Evolutionary conservation across 176 grass and related monocot species (phyloP).

Genomic region (Triticum turgidum): DNA sequence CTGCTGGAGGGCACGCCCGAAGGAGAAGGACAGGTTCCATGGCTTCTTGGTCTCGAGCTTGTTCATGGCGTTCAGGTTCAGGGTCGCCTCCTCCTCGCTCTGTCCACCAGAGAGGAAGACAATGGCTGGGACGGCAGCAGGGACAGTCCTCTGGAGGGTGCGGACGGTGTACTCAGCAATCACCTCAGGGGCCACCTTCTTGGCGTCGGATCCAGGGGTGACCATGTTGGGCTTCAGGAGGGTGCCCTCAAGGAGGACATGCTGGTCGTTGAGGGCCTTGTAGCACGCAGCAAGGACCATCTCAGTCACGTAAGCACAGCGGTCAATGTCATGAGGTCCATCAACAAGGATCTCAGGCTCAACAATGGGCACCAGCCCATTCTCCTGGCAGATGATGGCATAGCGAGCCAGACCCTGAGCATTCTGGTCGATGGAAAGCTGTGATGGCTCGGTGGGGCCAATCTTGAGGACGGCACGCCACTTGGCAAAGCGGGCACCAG

Average conservation of each 20-base stretch:
- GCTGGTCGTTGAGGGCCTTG: conserved; percentile 85
- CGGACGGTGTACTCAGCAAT: conserved; percentile 86
- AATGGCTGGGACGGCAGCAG: conserved; percentile 76
- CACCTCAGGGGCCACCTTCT: conserved; percentile 76
- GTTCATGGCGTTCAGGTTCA: conserved; percentile 96
- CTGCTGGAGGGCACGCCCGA: conserved; percentile 85
- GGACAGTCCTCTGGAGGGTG: conserved; percentile 84
- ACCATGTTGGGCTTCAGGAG: conserved; percentile 98
- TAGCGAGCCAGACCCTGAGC: conserved; percentile 83
- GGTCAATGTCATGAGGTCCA: conserved; percentile 71
- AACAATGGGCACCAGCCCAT: conserved; percentile 82
- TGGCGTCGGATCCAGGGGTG: conserved; percentile 76
- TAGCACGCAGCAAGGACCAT: conserved; percentile 78
- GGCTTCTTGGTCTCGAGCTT: conserved; percentile 91
- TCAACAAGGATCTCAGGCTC: conserved; percentile 92
- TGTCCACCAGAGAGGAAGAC: conserved; percentile 98
- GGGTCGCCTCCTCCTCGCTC: conserved; percentile 84
- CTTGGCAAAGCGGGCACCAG: conserved; percentile 87
- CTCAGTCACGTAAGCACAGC: conserved; percentile 68
- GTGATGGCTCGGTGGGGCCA: conserved; percentile 63
- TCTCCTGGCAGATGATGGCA: conserved; percentile 94
- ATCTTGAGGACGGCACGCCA: conserved; percentile 94
- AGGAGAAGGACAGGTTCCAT: conserved; percentile 90
- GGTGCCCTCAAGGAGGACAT: conserved; percentile 82
- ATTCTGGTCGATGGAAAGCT: conserved; percentile 75